A percentile compares a stretch with the other conserved stretches of the same genome.
These are phyloP conservation scores for Candida parachauliodes DNA, from an alignment of 805 yeast genomes.

Conservation along the genomic window DNA sequence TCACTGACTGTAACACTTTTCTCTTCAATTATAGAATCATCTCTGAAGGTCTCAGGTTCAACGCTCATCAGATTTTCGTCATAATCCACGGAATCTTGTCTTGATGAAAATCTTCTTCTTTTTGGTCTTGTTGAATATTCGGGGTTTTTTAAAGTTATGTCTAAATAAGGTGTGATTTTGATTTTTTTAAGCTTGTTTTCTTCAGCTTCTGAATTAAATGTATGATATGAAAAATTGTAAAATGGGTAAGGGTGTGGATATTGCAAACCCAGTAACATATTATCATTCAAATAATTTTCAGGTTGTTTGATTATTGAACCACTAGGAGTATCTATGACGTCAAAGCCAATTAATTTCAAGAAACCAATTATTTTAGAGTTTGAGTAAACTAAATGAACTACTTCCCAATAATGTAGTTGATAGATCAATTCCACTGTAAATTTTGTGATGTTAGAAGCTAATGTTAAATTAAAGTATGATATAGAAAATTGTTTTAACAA, in stretches of 20 bases:
- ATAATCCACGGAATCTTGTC: slow-evolving; percentile 2
- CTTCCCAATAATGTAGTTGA: slow-evolving; percentile 41
- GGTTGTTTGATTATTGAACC: slow-evolving; percentile 42
- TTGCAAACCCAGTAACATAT: slow-evolving; percentile 38
- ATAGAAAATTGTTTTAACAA: slow-evolving; percentile 26
- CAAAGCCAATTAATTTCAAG: slow-evolving; percentile 32
- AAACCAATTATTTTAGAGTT: slow-evolving; percentile 32
- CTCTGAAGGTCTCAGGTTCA: background rate
- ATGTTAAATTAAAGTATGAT: slow-evolving; percentile 33
- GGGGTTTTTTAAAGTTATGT: slow-evolving; percentile 27
- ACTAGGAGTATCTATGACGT: slow-evolving; percentile 30
- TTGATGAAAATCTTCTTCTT: slow-evolving; percentile 4
- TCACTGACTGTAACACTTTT: slow-evolving; percentile 4
- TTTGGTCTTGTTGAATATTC: slow-evolving; percentile 7
- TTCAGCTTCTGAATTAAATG: slow-evolving; percentile 24
- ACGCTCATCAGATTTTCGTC: slow-evolving; percentile 2
- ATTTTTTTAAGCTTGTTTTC: slow-evolving; percentile 24
- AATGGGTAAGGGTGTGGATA: slow-evolving; percentile 46
- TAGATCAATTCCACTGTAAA: slow-evolving; percentile 37
- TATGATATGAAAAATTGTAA: slow-evolving; percentile 42
- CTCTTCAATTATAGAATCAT: slow-evolving; percentile 1
- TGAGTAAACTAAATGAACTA: slow-evolving; percentile 34
- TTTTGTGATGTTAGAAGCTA: slow-evolving; percentile 38
- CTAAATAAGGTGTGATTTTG: slow-evolving; percentile 32
- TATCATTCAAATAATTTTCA: slow-evolving; percentile 28